A percentile compares a stretch with the other conserved stretches of the same genome.
These are phyloP conservation scores for Botryosphaeria dothidea DNA, from an alignment of 2,329 filamentous ascomycete genomes.

Conservation along the genomic window DNA sequence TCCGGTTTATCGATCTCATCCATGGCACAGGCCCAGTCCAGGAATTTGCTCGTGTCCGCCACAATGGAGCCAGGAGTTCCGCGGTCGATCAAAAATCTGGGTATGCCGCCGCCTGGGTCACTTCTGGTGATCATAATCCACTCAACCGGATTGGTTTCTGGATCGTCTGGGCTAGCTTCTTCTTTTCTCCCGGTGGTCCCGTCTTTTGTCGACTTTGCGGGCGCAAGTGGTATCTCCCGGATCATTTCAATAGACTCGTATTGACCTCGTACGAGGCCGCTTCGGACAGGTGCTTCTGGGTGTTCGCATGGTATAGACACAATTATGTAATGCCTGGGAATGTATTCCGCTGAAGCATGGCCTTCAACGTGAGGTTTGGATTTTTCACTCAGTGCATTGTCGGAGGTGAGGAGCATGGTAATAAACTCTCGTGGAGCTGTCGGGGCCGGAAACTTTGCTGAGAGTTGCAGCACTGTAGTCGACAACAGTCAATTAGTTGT, in stretches of 20 bases:
- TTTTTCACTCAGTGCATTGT: slow-evolving; percentile 50
- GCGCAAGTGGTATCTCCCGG: slow-evolving; percentile 69
- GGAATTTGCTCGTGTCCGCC: slow-evolving; percentile 75
- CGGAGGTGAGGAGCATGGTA: slow-evolving; percentile 71
- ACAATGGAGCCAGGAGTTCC: slow-evolving; percentile 81
- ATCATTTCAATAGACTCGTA: slow-evolving; percentile 95
- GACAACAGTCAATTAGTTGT: neutral
- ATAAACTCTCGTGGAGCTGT: slow-evolving; percentile 88
- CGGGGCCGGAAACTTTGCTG: slow-evolving; percentile 86
- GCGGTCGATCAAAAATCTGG: slow-evolving; percentile 87
- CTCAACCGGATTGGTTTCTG: slow-evolving; percentile 69
- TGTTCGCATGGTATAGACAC: slow-evolving; percentile 84
- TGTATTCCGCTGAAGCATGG: slow-evolving; percentile 36
- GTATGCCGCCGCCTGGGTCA: slow-evolving; percentile 85
- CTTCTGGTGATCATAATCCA: slow-evolving; percentile 93
- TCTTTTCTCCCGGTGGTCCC: slow-evolving; percentile 34
- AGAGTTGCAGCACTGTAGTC: slow-evolving; percentile 73
- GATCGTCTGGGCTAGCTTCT: slow-evolving; percentile 37
- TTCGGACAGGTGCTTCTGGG: slow-evolving; percentile 66
- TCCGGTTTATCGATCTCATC: slow-evolving; percentile 43
- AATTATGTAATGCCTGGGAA: slow-evolving; percentile 75
- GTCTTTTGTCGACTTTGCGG: slow-evolving; percentile 41
- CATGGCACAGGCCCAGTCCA: slow-evolving; percentile 70
- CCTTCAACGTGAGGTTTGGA: slow-evolving; percentile 33
- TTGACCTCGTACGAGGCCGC: slow-evolving; percentile 76